Percentiles rank a stretch among this genome's conserved stretches.
Conservation (phyloP, 495 filamentous ascomycete genomes). For the Aspergillus carlsbadensis region DNA sequence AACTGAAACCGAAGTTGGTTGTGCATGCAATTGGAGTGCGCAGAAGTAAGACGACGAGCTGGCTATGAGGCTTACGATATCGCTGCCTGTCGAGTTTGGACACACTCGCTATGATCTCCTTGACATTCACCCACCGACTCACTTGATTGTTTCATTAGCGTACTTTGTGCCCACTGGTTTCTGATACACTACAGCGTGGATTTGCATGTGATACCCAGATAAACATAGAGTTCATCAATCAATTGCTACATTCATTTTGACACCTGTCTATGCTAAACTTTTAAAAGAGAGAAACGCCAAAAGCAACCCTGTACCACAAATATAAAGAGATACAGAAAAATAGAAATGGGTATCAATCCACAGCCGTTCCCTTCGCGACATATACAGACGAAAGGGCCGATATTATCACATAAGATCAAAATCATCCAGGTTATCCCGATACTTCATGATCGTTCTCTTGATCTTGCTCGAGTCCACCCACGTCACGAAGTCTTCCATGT, state of each 20-base stretch:
- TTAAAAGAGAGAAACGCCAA: background rate
- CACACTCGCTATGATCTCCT: no score
- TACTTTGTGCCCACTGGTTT: background rate
- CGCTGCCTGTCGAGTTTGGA: no score
- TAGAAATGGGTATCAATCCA: conserved; percentile 5
- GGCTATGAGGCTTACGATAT: background rate
- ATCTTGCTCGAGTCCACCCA: conserved; percentile 98
- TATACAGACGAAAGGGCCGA: no score
- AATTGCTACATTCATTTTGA: background rate
- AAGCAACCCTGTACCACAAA: no score
- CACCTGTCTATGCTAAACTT: background rate
- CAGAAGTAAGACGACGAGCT: conserved; percentile 2
- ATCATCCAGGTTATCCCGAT: conserved; percentile 93
- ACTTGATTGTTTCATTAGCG: background rate
- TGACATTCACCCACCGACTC: no score
- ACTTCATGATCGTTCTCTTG: conserved; percentile 89
- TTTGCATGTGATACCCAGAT: conserved; percentile 12
- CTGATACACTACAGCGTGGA: background rate
- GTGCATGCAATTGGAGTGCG: conserved; percentile 5
- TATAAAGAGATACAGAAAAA: background rate
- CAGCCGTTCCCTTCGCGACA: background rate
- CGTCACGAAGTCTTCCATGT: conserved; percentile 95
- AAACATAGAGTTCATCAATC: background rate
- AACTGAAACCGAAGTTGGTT: conserved; percentile 16
- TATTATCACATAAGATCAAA: conserved; percentile 75